Evolutionary conservation across 371 early-diverging fungal species (phyloP).

Genomic region (Rhizopus microsporus): DNA sequence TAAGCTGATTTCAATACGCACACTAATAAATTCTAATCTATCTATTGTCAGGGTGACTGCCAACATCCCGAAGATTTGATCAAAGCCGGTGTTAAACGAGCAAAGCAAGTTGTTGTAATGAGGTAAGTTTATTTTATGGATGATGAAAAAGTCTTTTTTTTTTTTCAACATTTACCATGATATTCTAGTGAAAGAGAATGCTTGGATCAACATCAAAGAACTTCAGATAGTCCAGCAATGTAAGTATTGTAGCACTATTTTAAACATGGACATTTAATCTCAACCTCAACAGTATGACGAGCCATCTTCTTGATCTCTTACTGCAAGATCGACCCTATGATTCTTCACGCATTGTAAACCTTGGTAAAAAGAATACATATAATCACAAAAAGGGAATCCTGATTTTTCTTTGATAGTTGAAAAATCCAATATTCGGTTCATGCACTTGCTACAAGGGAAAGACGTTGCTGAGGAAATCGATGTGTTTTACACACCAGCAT

Average conservation of each 20-base stretch:
- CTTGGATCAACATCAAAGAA: constrained; percentile 35
- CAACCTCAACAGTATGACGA: constrained; percentile 29
- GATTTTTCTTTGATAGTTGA: constrained; percentile 22
- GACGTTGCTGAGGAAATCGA: constrained; percentile 34
- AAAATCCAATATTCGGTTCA: constrained; percentile 50
- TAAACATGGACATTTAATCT: not conserved
- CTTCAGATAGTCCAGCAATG: constrained; percentile 51
- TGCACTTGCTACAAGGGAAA: constrained; percentile 41
- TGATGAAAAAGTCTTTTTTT: not conserved
- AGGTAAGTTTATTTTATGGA: constrained; percentile 25
- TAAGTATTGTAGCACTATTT: constrained; percentile 19
- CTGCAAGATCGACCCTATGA: constrained; percentile 27
- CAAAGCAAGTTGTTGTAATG: constrained; percentile 64
- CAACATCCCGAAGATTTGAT: constrained; percentile 60
- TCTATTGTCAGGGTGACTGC: constrained; percentile 48
- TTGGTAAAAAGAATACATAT: constrained; percentile 16
- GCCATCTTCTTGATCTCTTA: constrained; percentile 36
- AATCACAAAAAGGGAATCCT: not conserved
- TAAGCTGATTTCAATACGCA: constrained; percentile 26
- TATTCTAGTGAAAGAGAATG: constrained; percentile 41
- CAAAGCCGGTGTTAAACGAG: constrained; percentile 56
- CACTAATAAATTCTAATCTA: constrained; percentile 7
- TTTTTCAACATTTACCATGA: not conserved
- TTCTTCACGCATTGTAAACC: constrained; percentile 32
- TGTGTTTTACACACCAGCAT: constrained; percentile 43